Conservation (phyloP, 306 rosid genomes). For the Vigna angularis region DNA sequence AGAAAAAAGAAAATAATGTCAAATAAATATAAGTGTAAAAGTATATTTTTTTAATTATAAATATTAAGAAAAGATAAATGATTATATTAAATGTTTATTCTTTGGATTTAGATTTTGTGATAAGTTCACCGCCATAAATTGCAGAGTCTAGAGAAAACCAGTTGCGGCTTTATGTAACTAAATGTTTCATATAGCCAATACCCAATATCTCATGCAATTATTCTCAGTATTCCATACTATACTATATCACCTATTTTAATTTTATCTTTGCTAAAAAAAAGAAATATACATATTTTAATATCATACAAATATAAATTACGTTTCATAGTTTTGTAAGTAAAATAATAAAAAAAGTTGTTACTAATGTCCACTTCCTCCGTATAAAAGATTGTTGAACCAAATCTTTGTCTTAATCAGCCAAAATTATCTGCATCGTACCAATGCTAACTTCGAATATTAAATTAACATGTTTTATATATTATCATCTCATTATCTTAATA, state of each 20-base stretch:
- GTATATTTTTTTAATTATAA: too few relatives aligned
- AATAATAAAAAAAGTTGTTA: too few relatives aligned
- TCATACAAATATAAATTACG: too few relatives aligned
- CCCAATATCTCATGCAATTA: too few relatives aligned
- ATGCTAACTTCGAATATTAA: background rate
- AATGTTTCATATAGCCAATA: background rate
- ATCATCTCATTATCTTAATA: background rate
- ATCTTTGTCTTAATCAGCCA: background rate
- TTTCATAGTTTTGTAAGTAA: too few relatives aligned
- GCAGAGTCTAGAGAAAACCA: background rate
- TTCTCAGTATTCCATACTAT: background rate
- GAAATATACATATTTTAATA: too few relatives aligned
- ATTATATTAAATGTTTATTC: background rate
- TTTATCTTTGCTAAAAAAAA: too few relatives aligned
- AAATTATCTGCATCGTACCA: background rate
- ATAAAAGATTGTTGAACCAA: too few relatives aligned
- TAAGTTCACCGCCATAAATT: background rate
- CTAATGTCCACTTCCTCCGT: too few relatives aligned
- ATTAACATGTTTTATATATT: background rate
- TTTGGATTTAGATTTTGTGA: background rate
- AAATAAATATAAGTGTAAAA: too few relatives aligned
- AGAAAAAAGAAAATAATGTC: too few relatives aligned
- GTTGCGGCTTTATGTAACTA: background rate
- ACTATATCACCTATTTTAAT: too few relatives aligned
- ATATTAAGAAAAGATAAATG: background rate